Base-by-base conservation (phyloP, 805 yeast species). In the Metschnikowia noctiluminum region DNA sequence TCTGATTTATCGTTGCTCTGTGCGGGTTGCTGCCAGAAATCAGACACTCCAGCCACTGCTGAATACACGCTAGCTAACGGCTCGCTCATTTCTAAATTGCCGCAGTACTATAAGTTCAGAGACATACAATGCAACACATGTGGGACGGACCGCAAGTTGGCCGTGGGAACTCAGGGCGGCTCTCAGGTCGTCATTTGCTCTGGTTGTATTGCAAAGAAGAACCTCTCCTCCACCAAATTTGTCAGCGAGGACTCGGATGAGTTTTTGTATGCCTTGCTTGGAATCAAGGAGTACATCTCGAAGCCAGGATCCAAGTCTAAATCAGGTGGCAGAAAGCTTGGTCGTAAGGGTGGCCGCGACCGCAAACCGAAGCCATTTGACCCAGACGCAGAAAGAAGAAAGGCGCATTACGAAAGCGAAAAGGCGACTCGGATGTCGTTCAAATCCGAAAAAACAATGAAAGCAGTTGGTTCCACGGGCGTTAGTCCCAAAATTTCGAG, bases 1-100 rank as follows among this genome's bases (percentile, higher is more conserved):
- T 71, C 77, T 14, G 84, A 80, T 55, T 76, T 81, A 73, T 62
- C 73, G 0, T 61, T 80, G 50, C 60, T 79, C 16, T 81, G 87
- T 57, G 66, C 65, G 31, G 41, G 51, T 5, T 81, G 87, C 59
- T 62, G 72, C 16, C 57, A 54, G 32, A 77, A 76, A 51, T 73
- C 69, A 28, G 79, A 73, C 12, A 35, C 12, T 1, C 21, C 44
- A 7, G 76, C 83, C 0, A 67, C 77, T 2, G 76, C 81, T 1
- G 75, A 73, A 43, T 80, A 81, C 53, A 65, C 81, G 2, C 56
- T 80, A 4, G 66, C 75, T 1, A 81, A 81, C 55, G 87, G 87
- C 3, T 74, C 84, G 0, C 62, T 81, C n/a, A 69, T 81, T 54
- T 65, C 63, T 48, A 78, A 70, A 56, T 66, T 80, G 60, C 68